Conservation (phyloP, 169 alveolate species). For the Eimeria mitis region DNA sequence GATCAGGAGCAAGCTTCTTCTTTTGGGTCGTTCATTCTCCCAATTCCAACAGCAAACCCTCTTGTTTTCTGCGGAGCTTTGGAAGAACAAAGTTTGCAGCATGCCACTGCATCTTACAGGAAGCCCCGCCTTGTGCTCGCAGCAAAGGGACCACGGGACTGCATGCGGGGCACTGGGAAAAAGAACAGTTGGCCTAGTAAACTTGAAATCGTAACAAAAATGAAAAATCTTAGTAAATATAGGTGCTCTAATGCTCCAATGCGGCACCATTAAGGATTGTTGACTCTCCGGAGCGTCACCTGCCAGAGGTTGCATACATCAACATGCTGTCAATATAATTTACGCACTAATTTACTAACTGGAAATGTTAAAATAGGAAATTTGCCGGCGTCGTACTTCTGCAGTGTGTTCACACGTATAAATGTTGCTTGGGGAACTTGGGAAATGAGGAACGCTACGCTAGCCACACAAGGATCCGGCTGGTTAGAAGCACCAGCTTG, state of each 20-base stretch:
- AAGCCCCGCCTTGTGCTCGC: constrained; percentile 50
- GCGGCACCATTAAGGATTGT: neutral
- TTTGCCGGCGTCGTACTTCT: neutral
- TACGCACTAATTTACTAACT: neutral
- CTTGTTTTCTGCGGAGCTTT: neutral
- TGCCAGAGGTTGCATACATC: neutral
- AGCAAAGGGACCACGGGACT: constrained; percentile 6
- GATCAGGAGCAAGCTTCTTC: neutral
- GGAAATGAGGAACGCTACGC: neutral
- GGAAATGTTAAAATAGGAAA: neutral
- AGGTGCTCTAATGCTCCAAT: neutral
- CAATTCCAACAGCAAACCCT: neutral
- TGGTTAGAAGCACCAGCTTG: neutral
- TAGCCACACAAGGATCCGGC: neutral
- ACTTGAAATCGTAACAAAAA: neutral
- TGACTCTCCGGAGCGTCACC: neutral
- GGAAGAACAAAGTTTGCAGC: neutral
- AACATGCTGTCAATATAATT: neutral
- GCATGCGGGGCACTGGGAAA: constrained; percentile 14
- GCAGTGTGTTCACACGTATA: neutral
- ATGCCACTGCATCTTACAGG: constrained; percentile 2
- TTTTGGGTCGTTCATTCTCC: neutral
- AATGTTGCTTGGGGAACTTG: neutral
- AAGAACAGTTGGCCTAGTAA: neutral
- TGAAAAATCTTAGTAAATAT: no score